Evolutionary conservation across 2,329 filamentous ascomycete genomes (phyloP), one percentile per base, ranked within the genome.

Genomic region (Aspergillus cejpii): DNA sequence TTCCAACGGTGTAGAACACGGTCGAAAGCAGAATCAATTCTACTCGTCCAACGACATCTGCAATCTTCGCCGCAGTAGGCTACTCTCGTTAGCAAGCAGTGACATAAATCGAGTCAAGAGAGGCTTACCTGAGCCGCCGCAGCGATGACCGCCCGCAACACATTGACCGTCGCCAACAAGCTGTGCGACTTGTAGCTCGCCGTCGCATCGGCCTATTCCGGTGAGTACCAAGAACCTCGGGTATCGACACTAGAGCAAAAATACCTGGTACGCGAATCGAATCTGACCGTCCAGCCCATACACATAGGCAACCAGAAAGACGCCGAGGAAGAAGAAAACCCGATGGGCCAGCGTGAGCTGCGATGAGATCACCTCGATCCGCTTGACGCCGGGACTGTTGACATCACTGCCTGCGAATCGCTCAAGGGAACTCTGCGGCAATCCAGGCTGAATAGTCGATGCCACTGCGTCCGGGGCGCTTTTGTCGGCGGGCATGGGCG

Each of bases 271-370:
- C 5, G 72, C 70, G 10, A 50, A 50, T 11, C 79, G 73, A 34
- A 82, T 68, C 1, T 70, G 76, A 19, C 76, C 76, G 50, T 83
- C 79, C 17, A 83, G 69, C 1, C 78, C 76, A 58, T 84, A 85
- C 26, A 74, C 77, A 59, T 83, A 85, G 8, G 80, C 76, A 42
- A 84, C 66, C 24, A 84, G 60, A 59, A 84, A 84, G 50, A 84
- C 69, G 19, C 79, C 71, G 7, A 76, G 56, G 62, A 84, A 83
- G 59, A 85, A 73, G 49, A 72, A 69, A 47, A 78, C 51, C 23
- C 78, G 77, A 58, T 83, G 78, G 11, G 53, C 47, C 15, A 47
- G 26, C 3, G 24, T 33, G 26, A 48, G 26, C 19, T 48, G 45
- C 17, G 24, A 24, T 31, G 36, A 44, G 33, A 48, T 44, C 19